A percentile compares a stretch with the other conserved stretches of the same genome.
phyloP scores from a whole-genome alignment of 352 stramenopile species.

The Phytophthora aleatoria region DNA sequence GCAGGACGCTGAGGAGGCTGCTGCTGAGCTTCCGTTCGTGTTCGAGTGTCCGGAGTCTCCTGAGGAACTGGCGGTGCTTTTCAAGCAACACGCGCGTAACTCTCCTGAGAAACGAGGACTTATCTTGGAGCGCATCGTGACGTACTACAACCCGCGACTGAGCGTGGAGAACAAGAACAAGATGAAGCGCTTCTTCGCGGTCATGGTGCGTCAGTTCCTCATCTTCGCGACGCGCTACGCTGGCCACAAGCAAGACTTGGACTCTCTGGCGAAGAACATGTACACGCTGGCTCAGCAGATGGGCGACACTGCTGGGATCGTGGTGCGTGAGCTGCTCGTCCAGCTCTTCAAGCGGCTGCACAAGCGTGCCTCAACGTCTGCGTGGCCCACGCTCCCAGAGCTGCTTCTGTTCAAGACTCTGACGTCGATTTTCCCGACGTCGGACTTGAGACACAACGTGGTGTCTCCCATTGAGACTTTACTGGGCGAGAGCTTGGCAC shows the following conservation, averaged over 20 bases:
- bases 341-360: conserved; percentile 91
- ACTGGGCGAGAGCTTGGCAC: conserved; percentile 88
- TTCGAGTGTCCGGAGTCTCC: conserved; percentile 94
- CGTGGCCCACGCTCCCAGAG: conserved; percentile 89
- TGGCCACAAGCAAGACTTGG: conserved; percentile 71
- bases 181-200: conserved; percentile 97
- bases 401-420: conserved; percentile 92
- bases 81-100: conserved; percentile 88
- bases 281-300: conserved; percentile 92
- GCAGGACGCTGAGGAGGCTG: conserved; percentile 54
- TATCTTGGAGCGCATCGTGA: conserved; percentile 93
- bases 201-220: conserved; percentile 94
- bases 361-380: conserved; percentile 48
- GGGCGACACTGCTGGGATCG: conserved; percentile 82
- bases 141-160: conserved; percentile 93
- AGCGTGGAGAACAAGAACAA: conserved; percentile 94
- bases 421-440: conserved; percentile 92
- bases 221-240: conserved; percentile 86
- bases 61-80: conserved; percentile 90
- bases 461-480: conserved; percentile 92
- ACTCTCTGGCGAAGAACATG: conserved; percentile 83
- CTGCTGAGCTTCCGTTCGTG: conserved; percentile 93
- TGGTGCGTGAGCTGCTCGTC: conserved; percentile 91
- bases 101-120: conserved; percentile 70
- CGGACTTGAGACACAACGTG: conserved; percentile 95